Evolutionary conservation across 768 basidiomycete genomes (phyloP).

Genomic region (Kwoniella dendrophila): DNA sequence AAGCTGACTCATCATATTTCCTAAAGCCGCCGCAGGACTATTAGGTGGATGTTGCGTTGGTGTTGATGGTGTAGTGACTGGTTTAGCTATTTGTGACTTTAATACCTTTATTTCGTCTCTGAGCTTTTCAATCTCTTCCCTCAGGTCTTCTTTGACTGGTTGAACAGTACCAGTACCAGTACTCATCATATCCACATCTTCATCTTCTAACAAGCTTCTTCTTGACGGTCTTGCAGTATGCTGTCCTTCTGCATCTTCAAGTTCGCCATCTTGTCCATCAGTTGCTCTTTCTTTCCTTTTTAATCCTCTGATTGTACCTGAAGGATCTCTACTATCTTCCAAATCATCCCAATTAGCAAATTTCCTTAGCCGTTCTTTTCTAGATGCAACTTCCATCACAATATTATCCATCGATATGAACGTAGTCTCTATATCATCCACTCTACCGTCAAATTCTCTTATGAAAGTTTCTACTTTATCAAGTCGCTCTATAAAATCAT

Average conservation of each 20-base stretch:
- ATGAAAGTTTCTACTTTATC: constrained; percentile 14
- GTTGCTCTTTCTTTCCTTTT: constrained; percentile 16
- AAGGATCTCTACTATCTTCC: constrained; percentile 20
- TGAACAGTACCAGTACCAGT: background rate
- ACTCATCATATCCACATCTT: background rate
- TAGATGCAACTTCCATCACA: background rate
- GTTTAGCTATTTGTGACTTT: background rate
- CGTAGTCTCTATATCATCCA: constrained; percentile 8
- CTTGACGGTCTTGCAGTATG: background rate
- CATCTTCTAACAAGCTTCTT: background rate
- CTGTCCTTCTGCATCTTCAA: background rate
- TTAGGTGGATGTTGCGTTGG: background rate
- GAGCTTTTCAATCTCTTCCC: background rate
- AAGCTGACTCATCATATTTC: background rate
- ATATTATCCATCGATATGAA: constrained; percentile 4
- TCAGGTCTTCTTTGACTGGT: background rate
- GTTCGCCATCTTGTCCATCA: background rate
- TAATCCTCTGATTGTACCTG: constrained; percentile 8
- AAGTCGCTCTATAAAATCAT: constrained; percentile 14
- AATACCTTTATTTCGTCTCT: background rate
- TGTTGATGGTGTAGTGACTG: background rate
- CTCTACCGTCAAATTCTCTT: constrained; percentile 8
- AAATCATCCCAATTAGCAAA: constrained; percentile 11
- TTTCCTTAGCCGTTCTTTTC: constrained; percentile 1
- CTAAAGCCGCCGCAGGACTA: background rate